Conservation (phyloP, 139 green algal species). For the Volvox africanus region DNA sequence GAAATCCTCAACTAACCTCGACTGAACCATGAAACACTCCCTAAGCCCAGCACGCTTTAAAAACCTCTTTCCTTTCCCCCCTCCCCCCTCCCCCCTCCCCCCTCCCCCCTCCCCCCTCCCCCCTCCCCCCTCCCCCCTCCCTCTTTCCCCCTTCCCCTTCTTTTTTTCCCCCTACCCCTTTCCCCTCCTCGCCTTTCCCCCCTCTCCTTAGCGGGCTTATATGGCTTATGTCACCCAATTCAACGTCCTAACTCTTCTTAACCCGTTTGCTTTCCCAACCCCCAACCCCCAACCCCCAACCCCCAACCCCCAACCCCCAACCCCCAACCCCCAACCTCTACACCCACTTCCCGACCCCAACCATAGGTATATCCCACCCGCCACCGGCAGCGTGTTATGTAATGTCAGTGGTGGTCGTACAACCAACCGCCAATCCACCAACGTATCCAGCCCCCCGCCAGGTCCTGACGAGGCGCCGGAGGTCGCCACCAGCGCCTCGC, state of each 20-base stretch:
- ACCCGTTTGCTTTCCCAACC: neutral
- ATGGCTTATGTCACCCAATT: no score
- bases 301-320: neutral
- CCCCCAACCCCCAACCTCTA: neutral
- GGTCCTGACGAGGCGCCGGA: neutral
- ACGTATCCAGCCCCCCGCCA: slow-evolving; percentile 3
- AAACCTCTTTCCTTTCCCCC: neutral
- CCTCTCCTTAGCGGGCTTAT: no score
- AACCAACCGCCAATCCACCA: slow-evolving; percentile 83
- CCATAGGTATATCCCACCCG: neutral
- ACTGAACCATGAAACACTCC: no score
- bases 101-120: neutral
- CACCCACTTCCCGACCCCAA: neutral
- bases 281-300: neutral
- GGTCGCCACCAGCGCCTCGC: slow-evolving; percentile 55
- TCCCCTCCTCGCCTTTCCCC: no score
- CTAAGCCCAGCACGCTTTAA: no score
- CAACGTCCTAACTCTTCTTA: neutral
- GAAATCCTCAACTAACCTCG: no score
- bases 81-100: neutral
- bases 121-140: neutral
- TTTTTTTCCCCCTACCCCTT: neutral
- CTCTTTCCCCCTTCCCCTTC: neutral
- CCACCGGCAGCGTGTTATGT: slow-evolving; percentile 85
- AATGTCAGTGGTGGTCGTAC: slow-evolving; percentile 80